Evolutionary conservation across 495 filamentous ascomycete genomes (phyloP), one percentile per base, ranked within the genome.

Genomic region (Ascodesmis nigricans): DNA sequence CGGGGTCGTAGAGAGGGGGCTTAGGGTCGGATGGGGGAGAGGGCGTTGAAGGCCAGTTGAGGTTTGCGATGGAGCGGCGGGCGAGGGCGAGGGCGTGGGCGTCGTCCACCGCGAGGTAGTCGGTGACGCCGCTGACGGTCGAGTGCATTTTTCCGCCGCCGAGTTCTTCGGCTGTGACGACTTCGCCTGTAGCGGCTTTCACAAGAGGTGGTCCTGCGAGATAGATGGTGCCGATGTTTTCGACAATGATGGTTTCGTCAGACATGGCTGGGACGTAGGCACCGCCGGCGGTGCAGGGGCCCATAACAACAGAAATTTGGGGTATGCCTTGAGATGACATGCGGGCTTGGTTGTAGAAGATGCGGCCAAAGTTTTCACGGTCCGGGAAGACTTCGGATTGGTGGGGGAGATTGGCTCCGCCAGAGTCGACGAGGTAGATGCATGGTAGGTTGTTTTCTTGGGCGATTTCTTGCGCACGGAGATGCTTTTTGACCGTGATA

Each of bases 261-360:
- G 78, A 84, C 87, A 97, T 97, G 32, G 75, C 74, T 1, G 87
- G 87, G 10, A 95, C 83, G 53, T 97, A 97, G 15, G 87, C 87
- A 20, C 87, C 87, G 33, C 48, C 48, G 23, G 48, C 48, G 23
- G 48, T 52, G 21, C 48, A 52, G n/a, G 87, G 75, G 0, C 87
- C 87, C 87, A 97, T 91, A 17, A 97, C 87, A 2, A 93, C 80
- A 1, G 80, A 72, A 39, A 97, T 75, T 53, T 97, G 87, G 1
- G 87, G 87, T 40, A 95, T 91, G 5, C 79, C 77, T 14, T 69
- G 53, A 5, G 78, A 65, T 36, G 65, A 71, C 77, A 84, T 93
- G 43, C 80, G 64, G n/a, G 87, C 90, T 56, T 97, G 87, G 59
- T 97, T 95, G 61, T 75, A 97, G 64, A 97, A 97, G 44, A 95